Conservation (phyloP, 1,284 basidiomycete genomes). For the Ganoderma boninense region DNA sequence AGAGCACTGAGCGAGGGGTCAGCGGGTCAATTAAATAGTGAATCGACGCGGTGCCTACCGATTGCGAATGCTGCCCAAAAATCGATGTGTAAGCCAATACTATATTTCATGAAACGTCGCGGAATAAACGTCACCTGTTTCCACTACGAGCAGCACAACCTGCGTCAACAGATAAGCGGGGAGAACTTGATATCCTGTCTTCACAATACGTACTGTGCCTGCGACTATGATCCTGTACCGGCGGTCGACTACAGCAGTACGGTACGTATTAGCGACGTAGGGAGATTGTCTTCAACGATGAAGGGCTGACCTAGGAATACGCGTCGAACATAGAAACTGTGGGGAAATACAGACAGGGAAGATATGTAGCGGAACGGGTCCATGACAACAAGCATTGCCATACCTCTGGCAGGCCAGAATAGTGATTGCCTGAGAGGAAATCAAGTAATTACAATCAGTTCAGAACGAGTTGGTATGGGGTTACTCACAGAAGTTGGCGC, state of each 20-base stretch:
- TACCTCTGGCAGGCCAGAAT: background rate
- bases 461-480: background rate
- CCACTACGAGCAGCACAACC: no score
- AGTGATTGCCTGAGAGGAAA: background rate
- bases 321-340: background rate
- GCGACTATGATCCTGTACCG: no score
- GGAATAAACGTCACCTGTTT: no score
- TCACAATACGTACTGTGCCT: no score
- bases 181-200: background rate
- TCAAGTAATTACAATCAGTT: background rate
- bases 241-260: no score
- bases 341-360: background rate
- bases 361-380: background rate
- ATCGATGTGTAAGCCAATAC: no score
- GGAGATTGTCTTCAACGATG: no score
- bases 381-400: background rate
- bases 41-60: background rate
- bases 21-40: no score
- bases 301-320: background rate
- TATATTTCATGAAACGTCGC: no score
- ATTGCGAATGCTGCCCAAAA: no score
- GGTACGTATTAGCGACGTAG: background rate
- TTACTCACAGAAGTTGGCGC: background rate
- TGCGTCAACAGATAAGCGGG: no score
- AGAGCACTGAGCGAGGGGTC: background rate